Base-by-base conservation (phyloP, 2,329 filamentous ascomycete genomes). In the Fusarium sp. region DNA sequence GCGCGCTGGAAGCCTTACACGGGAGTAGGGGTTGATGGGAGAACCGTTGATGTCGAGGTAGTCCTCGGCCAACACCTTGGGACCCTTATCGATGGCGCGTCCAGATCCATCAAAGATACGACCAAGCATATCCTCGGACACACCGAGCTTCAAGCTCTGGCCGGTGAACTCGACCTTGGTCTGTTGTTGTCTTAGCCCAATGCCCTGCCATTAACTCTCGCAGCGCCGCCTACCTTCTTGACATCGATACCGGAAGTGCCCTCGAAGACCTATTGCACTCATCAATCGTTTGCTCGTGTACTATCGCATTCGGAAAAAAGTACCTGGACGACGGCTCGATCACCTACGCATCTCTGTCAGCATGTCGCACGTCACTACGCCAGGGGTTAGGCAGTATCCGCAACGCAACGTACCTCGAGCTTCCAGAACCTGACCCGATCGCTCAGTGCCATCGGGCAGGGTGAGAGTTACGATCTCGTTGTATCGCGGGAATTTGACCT, bases 21-120 rank as follows among this genome's bases (percentile, higher is more conserved):
- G 92, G 71, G 95, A 96, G 88, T 97, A 98, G 72, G 97, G 97
- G 88, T 99, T 99, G 87, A 99, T 99, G 70, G 97, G 96, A 84
- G 92, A 97, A 82, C 97, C 97, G 88, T 99, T 99, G 87, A 99
- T 99, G 84, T 99, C 97, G 79, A 99, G 89, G 85, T 97, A 99
- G 80, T 99, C 97, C 85, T 99, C 97, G 62, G 97, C 95, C 76
- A 99, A 88, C 80, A 99, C 97, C 88, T 98, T 98, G 72, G 97
- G 97, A 64, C 97, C 97, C 88, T 98, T 99, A 87, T 99, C 97
- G 84, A 99, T 99, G 79, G 97, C 94, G 85, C 96, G 93, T 82
- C 97, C 97, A 71, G 97, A 98, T 81, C 97, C 97, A 87, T 99
- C 95, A 83, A 99, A 99, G 85, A 98, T 95, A 88, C 97, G 96